Evolutionary conservation across 2,329 filamentous ascomycete genomes (phyloP), one percentile per base, ranked within the genome.

Genomic region (Periconia sp.): DNA sequence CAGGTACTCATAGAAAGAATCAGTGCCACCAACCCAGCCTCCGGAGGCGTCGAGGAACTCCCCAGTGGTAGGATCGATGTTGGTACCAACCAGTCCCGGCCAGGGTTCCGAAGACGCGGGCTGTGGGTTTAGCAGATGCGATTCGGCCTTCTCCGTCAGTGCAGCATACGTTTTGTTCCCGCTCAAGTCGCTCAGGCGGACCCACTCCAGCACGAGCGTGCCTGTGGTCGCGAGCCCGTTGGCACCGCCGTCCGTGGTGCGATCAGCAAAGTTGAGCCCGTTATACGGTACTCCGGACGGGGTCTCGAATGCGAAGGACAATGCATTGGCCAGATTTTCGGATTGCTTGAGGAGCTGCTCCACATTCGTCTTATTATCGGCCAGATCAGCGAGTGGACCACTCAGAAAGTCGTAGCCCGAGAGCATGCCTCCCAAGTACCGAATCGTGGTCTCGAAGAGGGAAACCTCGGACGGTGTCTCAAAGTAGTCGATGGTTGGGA

Each of bases 361-460:
- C 1, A 91, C 80, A 5, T 81, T 79, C 6, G 68, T 51, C 37
- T 63, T 53, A 53, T 82, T 75, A 9, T 73, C 65, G 44, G 80
- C 79, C 14, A 87, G 74, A 31, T 79, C 59, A 15, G 79, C 75
- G 17, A 86, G 78, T 1, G 88, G 88, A 0, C 89, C 89, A 1
- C 78, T 86, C 45, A 96, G 76, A 46, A 96, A 80, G 68, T 91
- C 88, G 62, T 90, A 88, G 3, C 80, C 90, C 2, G 91, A 89
- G 9, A 96, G 69, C 63, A 96, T 80, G 15, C 91, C 92, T 10
- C 85, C 92, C 1, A 96, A 76, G 65, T 96, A 96, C 27, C 92
- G 86, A 66, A 96, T 96, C 0, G 90, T 96, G 0, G 91, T 95
- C 74, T 96, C 92, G 65, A 96, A 96, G 8, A 96, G 74, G 37